Evolutionary conservation across 1,139 yeast genomes (phyloP), one percentile per base, ranked within the genome.

Genomic region (Candida tunisiensis): DNA sequence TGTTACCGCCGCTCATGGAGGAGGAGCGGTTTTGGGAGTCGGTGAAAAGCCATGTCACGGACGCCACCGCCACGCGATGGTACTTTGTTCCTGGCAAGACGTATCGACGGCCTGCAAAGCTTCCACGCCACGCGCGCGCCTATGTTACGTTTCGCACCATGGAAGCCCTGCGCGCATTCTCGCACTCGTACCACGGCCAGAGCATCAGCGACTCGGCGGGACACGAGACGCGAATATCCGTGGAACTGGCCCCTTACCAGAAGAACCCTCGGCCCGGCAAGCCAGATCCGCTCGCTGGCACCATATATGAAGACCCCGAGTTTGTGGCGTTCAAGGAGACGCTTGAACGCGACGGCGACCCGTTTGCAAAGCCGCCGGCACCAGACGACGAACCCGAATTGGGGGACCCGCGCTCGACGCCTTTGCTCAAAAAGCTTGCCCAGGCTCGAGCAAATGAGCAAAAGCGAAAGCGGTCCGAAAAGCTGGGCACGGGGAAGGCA

Each of bases 61-160:
- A n/a, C n/a, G n/a, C n/a, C n/a, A n/a, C n/a, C n/a, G n/a, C n/a
- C n/a, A n/a, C n/a, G n/a, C n/a, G n/a, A n/a, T 28, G 28, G 19
- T 55, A 57, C 35, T 60, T 49, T 35, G 54, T 54, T 3, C 38
- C 40, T 17, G 65, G 65, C 3, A 36, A 39, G 8, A 40, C 42
- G 16, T 39, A 60, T 1, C 32, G 31, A 10, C 36, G 37, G 27
- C 27, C 24, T 4, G 19, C 34, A n/a, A 41, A 42, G 29, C 30
- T 27, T 3, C 31, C 40, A 2, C 21, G 30, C 7, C 28, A 24
- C 11, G 30, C 40, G 8, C 30, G 42, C 15, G 42, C 42, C 2
- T 42, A 42, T 26, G 32, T 34, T 11, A 31, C 29, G 6, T 39
- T 42, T 29, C 32, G 32, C 8, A 25, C 22, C 14, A 25, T 16